These are phyloP conservation scores for Senna siamea DNA, from an alignment of 306 rosid genomes.

Conservation along the genomic window DNA sequence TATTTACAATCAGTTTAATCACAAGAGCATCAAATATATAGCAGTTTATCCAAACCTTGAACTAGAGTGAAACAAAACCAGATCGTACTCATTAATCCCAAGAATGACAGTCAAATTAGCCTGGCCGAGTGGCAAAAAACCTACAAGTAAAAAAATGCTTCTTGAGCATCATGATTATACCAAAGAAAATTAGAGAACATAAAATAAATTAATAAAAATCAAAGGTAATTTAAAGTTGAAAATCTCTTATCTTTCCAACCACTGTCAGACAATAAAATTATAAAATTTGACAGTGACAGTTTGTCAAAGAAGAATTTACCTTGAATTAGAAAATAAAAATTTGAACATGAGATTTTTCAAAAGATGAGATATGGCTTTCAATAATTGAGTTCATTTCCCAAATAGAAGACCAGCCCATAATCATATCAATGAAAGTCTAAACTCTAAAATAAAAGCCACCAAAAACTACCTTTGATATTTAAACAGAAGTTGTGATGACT, in stretches of 20 bases:
- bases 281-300: constrained; percentile 15
- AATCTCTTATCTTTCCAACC: not conserved
- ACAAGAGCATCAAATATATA: constrained; percentile 27
- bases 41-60: constrained; percentile 41
- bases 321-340: constrained; percentile 6
- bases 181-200: constrained; percentile 19
- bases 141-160: constrained; percentile 42
- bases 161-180: constrained; percentile 25
- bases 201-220: constrained; percentile 8
- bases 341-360: not conserved
- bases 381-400: constrained; percentile 13
- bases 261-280: not conserved
- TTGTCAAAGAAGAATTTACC: not conserved
- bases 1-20: constrained; percentile 32
- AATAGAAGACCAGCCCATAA: constrained; percentile 11
- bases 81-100: constrained; percentile 35
- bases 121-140: constrained; percentile 34
- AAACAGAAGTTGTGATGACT: constrained; percentile 4
- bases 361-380: not conserved
- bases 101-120: constrained; percentile 17
- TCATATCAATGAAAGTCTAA: not conserved
- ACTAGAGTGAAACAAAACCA: constrained; percentile 32
- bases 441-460: constrained; percentile 12
- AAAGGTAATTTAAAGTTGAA: not conserved
- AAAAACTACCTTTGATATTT: constrained; percentile 29